Base-by-base conservation (phyloP, 2,329 filamentous ascomycete genomes). In the Colletotrichum lupini region DNA sequence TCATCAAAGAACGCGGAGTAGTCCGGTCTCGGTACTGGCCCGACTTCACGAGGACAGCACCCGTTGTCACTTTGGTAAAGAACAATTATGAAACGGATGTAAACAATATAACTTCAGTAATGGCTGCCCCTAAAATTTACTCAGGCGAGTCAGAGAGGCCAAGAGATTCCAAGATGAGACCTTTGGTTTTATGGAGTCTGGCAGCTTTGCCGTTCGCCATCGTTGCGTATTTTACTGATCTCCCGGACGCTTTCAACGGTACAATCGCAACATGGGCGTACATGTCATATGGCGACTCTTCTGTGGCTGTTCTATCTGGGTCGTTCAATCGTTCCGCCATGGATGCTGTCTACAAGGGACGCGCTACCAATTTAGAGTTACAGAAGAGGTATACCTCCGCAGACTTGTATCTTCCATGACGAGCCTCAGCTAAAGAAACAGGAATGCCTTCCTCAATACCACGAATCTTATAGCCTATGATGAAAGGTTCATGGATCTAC, bases 211-310 rank as follows among this genome's bases (percentile, higher is more conserved):
- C 52, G 9, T 35, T 37, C 4, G 19, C 64, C n/a, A 37, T 60
- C 14, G 3, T 24, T 4, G 35, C 52, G 1, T 59, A 64, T 52
- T 58, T 69, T 35, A n/a, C 67, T 8, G 26, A 52, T 28, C 67
- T 69, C 2, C 60, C 67, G 1, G 19, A 52, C 1, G 16, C 49
- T 30, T 69, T 65, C 26, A 65, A 58, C 16, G 26, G 52, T 11
- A 28, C 67, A 5, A 26, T 52, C 3, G 52, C 59, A 16, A 58
- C 16, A 49, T 64, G 59, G 67, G 59, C 67, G n/a, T 53, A 37
- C 2, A 26, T 69, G 9, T 49, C 66, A 12, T 64, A 69, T 37
- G 49, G 26, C 24, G 30, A 64, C 16, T 52, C 28, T 14, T 69
- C 67, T 7, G 52, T 64, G 6, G 67, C 67, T 16, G 52, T 64